Evolutionary conservation across 192 early-diverging fungal species (phyloP), one percentile per base, ranked within the genome.

Genomic region (Chytriomyces sp.): DNA sequence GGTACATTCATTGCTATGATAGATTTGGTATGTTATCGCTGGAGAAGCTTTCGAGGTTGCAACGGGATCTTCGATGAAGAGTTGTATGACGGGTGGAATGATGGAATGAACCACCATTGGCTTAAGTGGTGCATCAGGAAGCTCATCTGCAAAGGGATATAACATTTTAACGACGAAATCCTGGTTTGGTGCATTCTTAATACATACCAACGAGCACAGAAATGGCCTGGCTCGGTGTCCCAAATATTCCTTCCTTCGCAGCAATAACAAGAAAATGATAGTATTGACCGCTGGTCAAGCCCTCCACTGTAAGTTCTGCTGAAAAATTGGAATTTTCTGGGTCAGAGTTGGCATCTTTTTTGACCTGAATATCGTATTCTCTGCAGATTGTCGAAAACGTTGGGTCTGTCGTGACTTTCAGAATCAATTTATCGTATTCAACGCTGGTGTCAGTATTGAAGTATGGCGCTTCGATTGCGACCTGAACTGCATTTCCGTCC

Each of bases 231-330:
- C 77, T 74, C 7, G 76, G 72, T 18, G 65, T 24, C 20, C 82
- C 85, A 46, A 79, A 72, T 24, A 86, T 78, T 48, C 78, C 85
- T 45, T 70, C 67, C 61, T 69, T 60, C 5, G 81, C 76, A 9
- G 57, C 60, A 43, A 68, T 23, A n/a, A 84, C 13, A 11, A 72
- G 72, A 67, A 87, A 82, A 61, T 82, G 81, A 60, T 87, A 87
- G 26, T 57, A 45, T 16, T 72, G 67, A 1, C 82, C 83, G 20
- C 63, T 53, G 16, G 45, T 18, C 45, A 87, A 67, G 1, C 64
- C 76, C 8, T 64, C 61, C 9, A 84, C 53, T 10, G 45, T 69
- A 6, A 77, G n/a, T n/a, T 67, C 57, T 24, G 62, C 7, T 23
- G 13, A n/a, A 28, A 73, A 73, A 50, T 53, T 69, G 11, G 16